phyloP scores from a whole-genome alignment of 108 stramenopile genomes.

The Conticribra guillardii region DNA sequence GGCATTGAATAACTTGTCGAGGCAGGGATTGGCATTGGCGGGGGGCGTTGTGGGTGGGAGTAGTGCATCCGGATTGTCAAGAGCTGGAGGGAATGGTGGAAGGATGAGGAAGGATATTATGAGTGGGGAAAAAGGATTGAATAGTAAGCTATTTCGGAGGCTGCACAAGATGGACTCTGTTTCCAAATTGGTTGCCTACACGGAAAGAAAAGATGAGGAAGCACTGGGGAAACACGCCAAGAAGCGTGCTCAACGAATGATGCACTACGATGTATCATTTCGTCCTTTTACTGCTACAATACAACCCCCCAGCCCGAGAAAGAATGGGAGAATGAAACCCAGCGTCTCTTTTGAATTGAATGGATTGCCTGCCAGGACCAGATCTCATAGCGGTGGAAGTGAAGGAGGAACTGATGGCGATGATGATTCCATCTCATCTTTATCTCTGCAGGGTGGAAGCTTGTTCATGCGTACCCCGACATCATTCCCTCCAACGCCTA shows the following conservation, averaged over 20 bases:
- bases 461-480: slow-evolving; percentile 97
- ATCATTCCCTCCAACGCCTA: slow-evolving; percentile 95
- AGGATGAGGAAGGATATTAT: slow-evolving; percentile 15
- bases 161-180: slow-evolving; percentile 73
- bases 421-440: slow-evolving; percentile 51
- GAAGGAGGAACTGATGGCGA: slow-evolving; percentile 19
- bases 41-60: slow-evolving; percentile 31
- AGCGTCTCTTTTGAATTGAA: slow-evolving; percentile 29
- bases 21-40: slow-evolving; percentile 46
- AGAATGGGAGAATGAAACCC: slow-evolving; percentile 26
- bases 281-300: slow-evolving; percentile 89
- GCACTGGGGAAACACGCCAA: slow-evolving; percentile 62
- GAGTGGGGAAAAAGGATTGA: slow-evolving; percentile 22
- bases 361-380: slow-evolving; percentile 6
- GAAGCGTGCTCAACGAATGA: slow-evolving; percentile 81
- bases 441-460: slow-evolving; percentile 53
- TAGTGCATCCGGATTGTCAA: slow-evolving; percentile 15
- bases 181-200: slow-evolving; percentile 71
- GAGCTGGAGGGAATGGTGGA: slow-evolving; percentile 21
- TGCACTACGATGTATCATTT: slow-evolving; percentile 87
- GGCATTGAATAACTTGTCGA: slow-evolving; percentile 39
- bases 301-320: slow-evolving; percentile 36
- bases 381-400: slow-evolving; percentile 3
- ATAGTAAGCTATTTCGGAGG: slow-evolving; percentile 57
- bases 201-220: slow-evolving; percentile 71